A percentile compares a stretch with the other conserved stretches of the same genome.
These are phyloP conservation scores for Elongisporangium undulatum DNA, from an alignment of 352 stramenopile genomes.

Conservation along the genomic window DNA sequence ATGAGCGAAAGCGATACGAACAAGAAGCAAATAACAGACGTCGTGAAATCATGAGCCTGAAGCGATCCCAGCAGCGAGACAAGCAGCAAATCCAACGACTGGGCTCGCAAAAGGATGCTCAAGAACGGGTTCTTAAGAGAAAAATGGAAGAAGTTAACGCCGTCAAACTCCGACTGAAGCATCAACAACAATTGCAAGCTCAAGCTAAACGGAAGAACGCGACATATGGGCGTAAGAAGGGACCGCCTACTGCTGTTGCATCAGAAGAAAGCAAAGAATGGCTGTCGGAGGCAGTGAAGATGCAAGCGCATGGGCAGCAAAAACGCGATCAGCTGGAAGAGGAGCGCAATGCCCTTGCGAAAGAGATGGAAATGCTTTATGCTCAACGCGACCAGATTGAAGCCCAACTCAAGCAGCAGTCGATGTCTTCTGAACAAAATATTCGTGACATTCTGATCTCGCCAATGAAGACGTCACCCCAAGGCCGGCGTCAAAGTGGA, in stretches of 20 bases:
- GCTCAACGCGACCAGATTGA: conserved; percentile 67
- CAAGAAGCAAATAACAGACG: conserved; percentile 74
- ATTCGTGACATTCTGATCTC: conserved; percentile 83
- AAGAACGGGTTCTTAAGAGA: conserved; percentile 82
- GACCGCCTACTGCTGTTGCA: not conserved
- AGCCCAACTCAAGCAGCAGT: conserved; percentile 50
- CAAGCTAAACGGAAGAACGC: conserved; percentile 68
- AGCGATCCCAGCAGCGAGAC: conserved; percentile 76
- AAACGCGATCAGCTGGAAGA: conserved; percentile 83
- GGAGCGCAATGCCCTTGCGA: conserved; percentile 66
- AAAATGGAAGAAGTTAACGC: conserved; percentile 86
- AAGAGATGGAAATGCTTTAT: conserved; percentile 82
- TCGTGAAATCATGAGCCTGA: conserved; percentile 76
- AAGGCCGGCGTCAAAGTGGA: conserved; percentile 39
- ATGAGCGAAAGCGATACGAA: conserved; percentile 81
- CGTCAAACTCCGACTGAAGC: conserved; percentile 76
- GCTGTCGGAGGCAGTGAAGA: conserved; percentile 83
- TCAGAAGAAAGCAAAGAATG: conserved; percentile 39
- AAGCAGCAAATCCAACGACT: conserved; percentile 82
- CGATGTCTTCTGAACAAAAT: conserved; percentile 49
- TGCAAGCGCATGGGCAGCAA: conserved; percentile 73
- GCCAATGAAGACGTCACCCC: conserved; percentile 43
- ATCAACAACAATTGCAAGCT: conserved; percentile 72
- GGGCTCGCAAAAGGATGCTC: conserved; percentile 76
- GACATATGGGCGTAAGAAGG: conserved; percentile 45